Conservation (phyloP, 495 filamentous ascomycete genomes). For the Penicillium atrosanguineum region DNA sequence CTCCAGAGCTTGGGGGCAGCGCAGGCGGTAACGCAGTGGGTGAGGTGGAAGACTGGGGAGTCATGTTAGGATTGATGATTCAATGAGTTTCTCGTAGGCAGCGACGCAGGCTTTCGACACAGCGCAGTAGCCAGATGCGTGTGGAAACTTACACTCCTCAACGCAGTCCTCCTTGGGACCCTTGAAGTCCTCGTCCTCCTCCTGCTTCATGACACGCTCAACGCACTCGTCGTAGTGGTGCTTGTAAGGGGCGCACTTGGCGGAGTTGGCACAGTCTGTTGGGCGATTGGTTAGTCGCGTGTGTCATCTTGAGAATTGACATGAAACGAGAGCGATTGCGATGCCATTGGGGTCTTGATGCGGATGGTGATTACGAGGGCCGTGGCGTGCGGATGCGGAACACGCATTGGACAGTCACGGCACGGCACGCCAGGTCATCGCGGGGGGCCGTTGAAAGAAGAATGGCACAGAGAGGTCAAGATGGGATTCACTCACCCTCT, state of each 20-base stretch:
- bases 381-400: constrained; percentile 3
- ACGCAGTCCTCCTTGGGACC: constrained; percentile 87
- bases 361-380: constrained; percentile 1
- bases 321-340: constrained; percentile 2
- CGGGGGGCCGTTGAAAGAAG: background rate
- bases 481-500: constrained; percentile 67
- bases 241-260: constrained; percentile 81
- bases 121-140: background rate
- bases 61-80: constrained; percentile 9
- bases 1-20: constrained; percentile 95
- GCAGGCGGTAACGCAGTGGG: constrained; percentile 87
- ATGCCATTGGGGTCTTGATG: constrained; percentile 19
- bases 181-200: constrained; percentile 61
- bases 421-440: background rate
- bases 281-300: constrained; percentile 11
- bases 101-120: background rate
- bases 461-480: background rate
- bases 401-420: background rate
- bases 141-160: constrained; percentile 84
- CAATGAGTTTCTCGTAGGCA: background rate
- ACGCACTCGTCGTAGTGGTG: constrained; percentile 98
- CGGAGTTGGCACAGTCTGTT: constrained; percentile 82
- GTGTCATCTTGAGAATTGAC: constrained; percentile 1
- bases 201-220: constrained; percentile 79
- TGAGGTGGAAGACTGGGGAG: constrained; percentile 87